phyloP scores from a whole-genome alignment of 768 basidiomycete genomes.

The Trametes maxima region DNA sequence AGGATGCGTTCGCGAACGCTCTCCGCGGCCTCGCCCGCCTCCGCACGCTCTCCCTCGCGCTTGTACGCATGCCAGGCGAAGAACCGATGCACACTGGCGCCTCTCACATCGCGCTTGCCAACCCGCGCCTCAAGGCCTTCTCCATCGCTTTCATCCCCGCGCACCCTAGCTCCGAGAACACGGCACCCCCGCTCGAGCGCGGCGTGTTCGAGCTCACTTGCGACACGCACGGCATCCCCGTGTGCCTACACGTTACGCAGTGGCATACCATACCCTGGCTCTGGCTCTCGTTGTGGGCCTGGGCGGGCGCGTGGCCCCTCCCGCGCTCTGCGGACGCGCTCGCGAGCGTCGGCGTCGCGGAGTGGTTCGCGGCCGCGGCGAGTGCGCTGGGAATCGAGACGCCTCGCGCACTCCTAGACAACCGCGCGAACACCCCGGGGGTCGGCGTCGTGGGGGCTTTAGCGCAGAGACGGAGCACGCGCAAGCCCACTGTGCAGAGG shows the following conservation, averaged over 20 bases:
- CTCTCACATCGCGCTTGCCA: constrained; percentile 60
- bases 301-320: constrained; percentile 33
- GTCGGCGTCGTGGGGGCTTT: not conserved
- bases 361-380: constrained; percentile 18
- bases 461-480: not conserved
- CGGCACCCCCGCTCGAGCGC: constrained; percentile 42
- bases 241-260: constrained; percentile 54
- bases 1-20: constrained; percentile 67
- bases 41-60: constrained; percentile 59
- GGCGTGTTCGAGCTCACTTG: constrained; percentile 60
- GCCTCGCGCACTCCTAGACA: constrained; percentile 8
- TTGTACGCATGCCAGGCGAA: constrained; percentile 70
- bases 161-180: constrained; percentile 39
- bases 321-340: constrained; percentile 15
- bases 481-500: constrained; percentile 25
- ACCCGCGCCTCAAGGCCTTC: constrained; percentile 69
- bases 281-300: constrained; percentile 44
- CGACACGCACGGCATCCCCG: constrained; percentile 68
- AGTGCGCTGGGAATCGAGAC: constrained; percentile 12
- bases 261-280: constrained; percentile 46
- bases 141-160: constrained; percentile 63
- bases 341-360: constrained; percentile 4
- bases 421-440: constrained; percentile 5
- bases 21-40: constrained; percentile 65
- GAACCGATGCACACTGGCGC: constrained; percentile 61